These are phyloP conservation scores for Backusella tuberculispora DNA, from an alignment of 192 early-diverging fungal species.

Conservation along the genomic window DNA sequence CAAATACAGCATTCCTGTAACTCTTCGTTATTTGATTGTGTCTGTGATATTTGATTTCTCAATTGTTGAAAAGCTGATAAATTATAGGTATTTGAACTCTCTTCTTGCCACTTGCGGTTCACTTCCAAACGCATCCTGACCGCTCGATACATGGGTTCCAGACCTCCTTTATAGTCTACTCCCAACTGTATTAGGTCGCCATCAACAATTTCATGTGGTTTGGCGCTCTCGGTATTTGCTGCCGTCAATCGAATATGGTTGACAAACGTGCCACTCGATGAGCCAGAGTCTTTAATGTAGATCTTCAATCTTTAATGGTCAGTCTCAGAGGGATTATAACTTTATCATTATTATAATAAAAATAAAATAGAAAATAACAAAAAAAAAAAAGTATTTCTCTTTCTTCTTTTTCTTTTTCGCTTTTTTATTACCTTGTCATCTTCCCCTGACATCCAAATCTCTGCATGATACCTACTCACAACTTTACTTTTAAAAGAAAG, in stretches of 20 bases:
- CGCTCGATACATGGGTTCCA: conserved; percentile 83
- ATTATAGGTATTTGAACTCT: conserved; percentile 52
- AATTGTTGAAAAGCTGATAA: conserved; percentile 34
- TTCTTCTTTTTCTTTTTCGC: background rate
- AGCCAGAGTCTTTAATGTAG: conserved; percentile 83
- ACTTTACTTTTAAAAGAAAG: conserved; percentile 82
- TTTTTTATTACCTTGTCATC: conserved; percentile 52
- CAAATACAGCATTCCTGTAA: conserved; percentile 83
- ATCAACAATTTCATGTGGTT: conserved; percentile 70
- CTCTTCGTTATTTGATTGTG: conserved; percentile 22
- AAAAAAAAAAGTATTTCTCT: background rate
- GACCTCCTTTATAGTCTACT: conserved; percentile 86
- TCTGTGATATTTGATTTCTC: background rate
- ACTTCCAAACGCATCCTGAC: conserved; percentile 76
- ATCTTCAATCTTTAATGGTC: conserved; percentile 51
- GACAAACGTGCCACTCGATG: conserved; percentile 88
- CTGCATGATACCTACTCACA: conserved; percentile 83
- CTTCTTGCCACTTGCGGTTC: conserved; percentile 53
- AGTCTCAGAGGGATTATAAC: background rate
- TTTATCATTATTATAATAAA: background rate
- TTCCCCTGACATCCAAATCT: conserved; percentile 79
- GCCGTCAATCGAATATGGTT: conserved; percentile 86
- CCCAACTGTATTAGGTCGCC: conserved; percentile 88
- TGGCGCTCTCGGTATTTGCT: conserved; percentile 69
- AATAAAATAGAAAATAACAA: too few relatives aligned